Evolutionary conservation across 176 grass and related monocot genomes (phyloP), one percentile per base, ranked within the genome.

Genomic region (Hyparrhenia diplandra): DNA sequence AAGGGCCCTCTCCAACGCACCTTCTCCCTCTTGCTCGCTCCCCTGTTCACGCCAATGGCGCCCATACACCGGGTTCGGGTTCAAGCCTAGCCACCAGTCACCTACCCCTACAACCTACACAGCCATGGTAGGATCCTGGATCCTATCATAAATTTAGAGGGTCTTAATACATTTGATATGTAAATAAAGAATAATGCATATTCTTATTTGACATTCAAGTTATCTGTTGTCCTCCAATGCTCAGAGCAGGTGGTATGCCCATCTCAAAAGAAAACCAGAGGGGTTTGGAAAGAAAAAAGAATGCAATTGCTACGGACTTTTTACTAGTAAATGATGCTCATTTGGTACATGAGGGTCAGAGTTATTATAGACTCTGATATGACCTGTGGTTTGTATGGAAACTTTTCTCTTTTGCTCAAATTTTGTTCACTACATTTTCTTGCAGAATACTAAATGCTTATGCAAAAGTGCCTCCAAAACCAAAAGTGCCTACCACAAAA

Each of bases 361-460:
- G 40, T 40, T 40, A 40, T 40, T 40, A 40, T 40, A 40, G 13
- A 29, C 18, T 47, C 27, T 27, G n/a, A 13, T 13, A 72, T 72
- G 25, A 49, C 1, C 25, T 72, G 3, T 20, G n/a, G 42, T 30
- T 5, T 3, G 27, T n/a, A 14, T 4, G 6, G 16, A 32, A 28
- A 67, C 10, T 43, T 25, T 67, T 52, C 17, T 7, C 5, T 66
- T 67, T 40, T 67, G 2, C 24, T 57, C 17, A 76, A 52, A 40
- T 55, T 51, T 52, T 89, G 31, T 18, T 76, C n/a, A 2, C 20
- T 83, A 10, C 52, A 52, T 82, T 88, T 86, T 73, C 8, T 74
- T 79, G 24, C 87, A 97, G 94, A 83, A 97, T 97, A 84, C 58
- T 97, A 55, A 97, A 94, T 90, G 94, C 94, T 65, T 97, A 94